A percentile compares a stretch with the other conserved stretches of the same genome.
Evolutionary conservation across 140 eudicot species (phyloP).

Genomic region (Bidens hawaiensis): DNA sequence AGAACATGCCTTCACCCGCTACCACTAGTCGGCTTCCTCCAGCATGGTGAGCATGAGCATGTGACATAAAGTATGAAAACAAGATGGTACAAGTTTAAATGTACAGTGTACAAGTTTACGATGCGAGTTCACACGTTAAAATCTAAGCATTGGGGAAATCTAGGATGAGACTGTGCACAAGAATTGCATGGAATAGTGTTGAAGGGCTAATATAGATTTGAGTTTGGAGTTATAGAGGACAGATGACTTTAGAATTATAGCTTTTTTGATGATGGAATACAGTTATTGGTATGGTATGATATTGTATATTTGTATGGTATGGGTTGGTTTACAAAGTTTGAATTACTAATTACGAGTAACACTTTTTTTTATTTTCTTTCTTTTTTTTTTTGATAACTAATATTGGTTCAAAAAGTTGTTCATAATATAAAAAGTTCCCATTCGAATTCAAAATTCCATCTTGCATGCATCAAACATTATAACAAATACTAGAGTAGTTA

Average conservation of each 20-base stretch:
- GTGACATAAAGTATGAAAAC: conserved; percentile 12
- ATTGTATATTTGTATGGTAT: too few relatives aligned
- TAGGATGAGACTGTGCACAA: conserved; percentile 13
- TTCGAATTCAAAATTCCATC: neutral
- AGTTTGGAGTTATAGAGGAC: conserved; percentile 14
- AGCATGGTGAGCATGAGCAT: conserved; percentile 36
- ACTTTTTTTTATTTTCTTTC: neutral
- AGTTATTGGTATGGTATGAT: neutral
- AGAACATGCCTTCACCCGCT: conserved; percentile 38
- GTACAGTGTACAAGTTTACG: conserved; percentile 19
- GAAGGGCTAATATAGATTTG: conserved; percentile 17
- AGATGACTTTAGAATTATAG: conserved; percentile 1
- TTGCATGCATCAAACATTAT: neutral
- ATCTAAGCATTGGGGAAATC: conserved; percentile 18
- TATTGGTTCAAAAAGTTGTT: too few relatives aligned
- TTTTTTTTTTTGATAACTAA: too few relatives aligned
- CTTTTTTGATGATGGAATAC: conserved; percentile 6
- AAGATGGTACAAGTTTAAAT: conserved; percentile 5
- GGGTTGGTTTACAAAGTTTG: neutral
- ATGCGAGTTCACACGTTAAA: conserved; percentile 10
- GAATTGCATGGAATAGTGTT: conserved; percentile 14
- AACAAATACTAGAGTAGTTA: neutral
- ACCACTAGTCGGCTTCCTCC: conserved; percentile 45
- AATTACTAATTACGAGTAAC: neutral
- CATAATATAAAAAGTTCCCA: neutral